A percentile compares a stretch with the other conserved stretches of the same genome.
Evolutionary conservation across 2,329 filamentous ascomycete species (phyloP).

Genomic region (Trichoderma atroviride): DNA sequence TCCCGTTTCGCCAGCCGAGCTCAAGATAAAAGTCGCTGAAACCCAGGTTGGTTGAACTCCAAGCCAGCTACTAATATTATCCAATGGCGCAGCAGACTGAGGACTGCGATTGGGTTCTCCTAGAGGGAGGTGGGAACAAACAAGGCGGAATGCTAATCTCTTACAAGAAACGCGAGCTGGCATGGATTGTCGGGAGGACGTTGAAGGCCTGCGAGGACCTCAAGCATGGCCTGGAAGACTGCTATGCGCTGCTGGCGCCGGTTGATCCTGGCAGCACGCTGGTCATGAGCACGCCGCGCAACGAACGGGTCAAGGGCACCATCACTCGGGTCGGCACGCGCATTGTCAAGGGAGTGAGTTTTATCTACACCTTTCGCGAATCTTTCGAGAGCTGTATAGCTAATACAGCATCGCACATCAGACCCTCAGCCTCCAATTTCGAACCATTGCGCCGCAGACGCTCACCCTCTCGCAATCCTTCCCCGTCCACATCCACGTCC

Average conservation of each 20-base stretch:
- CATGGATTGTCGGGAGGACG: constrained; percentile 58
- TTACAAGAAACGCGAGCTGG: constrained; percentile 54
- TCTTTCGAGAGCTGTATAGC: background rate
- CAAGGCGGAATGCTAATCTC: constrained; percentile 34
- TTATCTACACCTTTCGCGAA: too few relatives aligned
- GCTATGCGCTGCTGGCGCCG: constrained; percentile 82
- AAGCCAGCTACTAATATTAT: background rate
- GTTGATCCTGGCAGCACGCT: constrained; percentile 85
- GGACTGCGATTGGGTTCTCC: background rate
- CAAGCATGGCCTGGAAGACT: constrained; percentile 78
- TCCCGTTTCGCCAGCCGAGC: constrained; percentile 52
- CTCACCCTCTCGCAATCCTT: constrained; percentile 52
- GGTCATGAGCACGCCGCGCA: constrained; percentile 82
- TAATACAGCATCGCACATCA: constrained; percentile 38
- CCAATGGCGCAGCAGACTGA: background rate
- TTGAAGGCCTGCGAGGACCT: constrained; percentile 52
- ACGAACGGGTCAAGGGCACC: constrained; percentile 89
- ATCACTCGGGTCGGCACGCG: constrained; percentile 88
- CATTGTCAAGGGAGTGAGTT: constrained; percentile 82
- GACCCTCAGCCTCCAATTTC: constrained; percentile 77
- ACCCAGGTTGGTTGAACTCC: constrained; percentile 50
- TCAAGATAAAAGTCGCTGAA: constrained; percentile 53
- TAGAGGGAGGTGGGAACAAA: background rate
- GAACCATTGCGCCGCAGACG: constrained; percentile 61
- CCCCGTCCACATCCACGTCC: constrained; percentile 65